Evolutionary conservation across 306 rosid species (phyloP).

Genomic region (Acacia melanoxylon): DNA sequence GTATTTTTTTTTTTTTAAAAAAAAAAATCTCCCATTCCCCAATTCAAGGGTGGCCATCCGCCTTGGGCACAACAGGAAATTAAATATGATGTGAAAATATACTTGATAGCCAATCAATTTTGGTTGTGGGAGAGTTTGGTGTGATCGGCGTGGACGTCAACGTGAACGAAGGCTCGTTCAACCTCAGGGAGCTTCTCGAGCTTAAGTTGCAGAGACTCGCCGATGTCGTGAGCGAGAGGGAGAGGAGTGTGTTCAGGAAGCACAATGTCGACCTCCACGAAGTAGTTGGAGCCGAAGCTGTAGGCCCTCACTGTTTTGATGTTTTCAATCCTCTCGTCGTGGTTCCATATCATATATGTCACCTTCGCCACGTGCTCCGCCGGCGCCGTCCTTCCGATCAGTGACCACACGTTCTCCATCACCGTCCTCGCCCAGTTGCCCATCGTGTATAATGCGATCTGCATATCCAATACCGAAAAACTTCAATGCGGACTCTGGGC

Average conservation of each 20-base stretch:
- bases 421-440: conserved; percentile 86
- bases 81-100: too few species aligned
- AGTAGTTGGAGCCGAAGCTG: conserved; percentile 75
- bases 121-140: too few species aligned
- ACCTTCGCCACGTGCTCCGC: conserved; percentile 79
- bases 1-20: too few species aligned
- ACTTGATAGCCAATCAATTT: too few species aligned
- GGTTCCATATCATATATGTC: conserved; percentile 87
- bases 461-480: not conserved
- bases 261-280: conserved; percentile 85
- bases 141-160: conserved; percentile 42
- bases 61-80: too few species aligned
- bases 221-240: conserved; percentile 73
- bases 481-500: not conserved
- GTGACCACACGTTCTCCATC: conserved; percentile 84
- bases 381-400: conserved; percentile 85
- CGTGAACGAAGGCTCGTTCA: conserved; percentile 92
- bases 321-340: conserved; percentile 66
- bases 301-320: conserved; percentile 83
- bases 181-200: conserved; percentile 76
- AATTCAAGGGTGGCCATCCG: too few species aligned
- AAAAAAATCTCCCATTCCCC: too few species aligned
- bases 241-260: conserved; percentile 67
- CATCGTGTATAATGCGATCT: conserved; percentile 88
- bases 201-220: conserved; percentile 88